Conservation (phyloP, 441 rosid genomes). For the Cnidoscolus chayamansa region DNA sequence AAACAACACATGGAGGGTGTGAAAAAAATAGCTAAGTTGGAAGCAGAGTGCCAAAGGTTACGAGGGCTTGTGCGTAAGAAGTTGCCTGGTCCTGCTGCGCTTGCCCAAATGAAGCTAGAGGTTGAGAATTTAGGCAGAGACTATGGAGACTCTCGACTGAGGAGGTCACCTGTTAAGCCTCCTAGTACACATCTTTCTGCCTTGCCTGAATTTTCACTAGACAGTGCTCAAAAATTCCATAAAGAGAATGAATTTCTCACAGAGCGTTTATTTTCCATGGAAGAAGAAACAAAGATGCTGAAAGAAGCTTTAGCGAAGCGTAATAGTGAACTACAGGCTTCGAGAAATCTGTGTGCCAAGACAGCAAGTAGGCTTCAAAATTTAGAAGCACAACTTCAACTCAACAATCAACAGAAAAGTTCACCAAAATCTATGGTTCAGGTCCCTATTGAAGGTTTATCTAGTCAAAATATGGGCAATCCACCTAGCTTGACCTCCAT, state of each 20-base stretch:
- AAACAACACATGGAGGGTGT: constrained; percentile 84
- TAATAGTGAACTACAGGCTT: constrained; percentile 78
- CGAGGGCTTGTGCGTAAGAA: constrained; percentile 87
- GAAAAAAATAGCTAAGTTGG: constrained; percentile 84
- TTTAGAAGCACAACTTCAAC: constrained; percentile 56
- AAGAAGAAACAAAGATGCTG: constrained; percentile 95
- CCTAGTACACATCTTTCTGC: constrained; percentile 61
- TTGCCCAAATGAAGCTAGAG: constrained; percentile 95
- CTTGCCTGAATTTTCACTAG: constrained; percentile 57
- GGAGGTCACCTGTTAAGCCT: constrained; percentile 72
- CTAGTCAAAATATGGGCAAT: constrained; percentile 61
- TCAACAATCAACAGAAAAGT: constrained; percentile 46
- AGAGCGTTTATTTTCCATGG: constrained; percentile 71
- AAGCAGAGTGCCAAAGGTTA: constrained; percentile 91
- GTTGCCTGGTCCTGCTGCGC: constrained; percentile 98
- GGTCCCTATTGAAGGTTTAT: constrained; percentile 50
- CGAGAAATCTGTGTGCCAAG: constrained; percentile 83
- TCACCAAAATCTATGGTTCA: constrained; percentile 47
- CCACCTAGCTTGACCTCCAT: constrained; percentile 81
- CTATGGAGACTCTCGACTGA: constrained; percentile 61
- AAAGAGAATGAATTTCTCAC: constrained; percentile 77
- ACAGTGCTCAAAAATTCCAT: constrained; percentile 61
- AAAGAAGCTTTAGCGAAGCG: constrained; percentile 95
- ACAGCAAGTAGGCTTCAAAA: constrained; percentile 73
- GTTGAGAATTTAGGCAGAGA: constrained; percentile 87